Base-by-base conservation (phyloP, 2,329 filamentous ascomycete genomes). In the Pseudogymnoascus sp. region DNA sequence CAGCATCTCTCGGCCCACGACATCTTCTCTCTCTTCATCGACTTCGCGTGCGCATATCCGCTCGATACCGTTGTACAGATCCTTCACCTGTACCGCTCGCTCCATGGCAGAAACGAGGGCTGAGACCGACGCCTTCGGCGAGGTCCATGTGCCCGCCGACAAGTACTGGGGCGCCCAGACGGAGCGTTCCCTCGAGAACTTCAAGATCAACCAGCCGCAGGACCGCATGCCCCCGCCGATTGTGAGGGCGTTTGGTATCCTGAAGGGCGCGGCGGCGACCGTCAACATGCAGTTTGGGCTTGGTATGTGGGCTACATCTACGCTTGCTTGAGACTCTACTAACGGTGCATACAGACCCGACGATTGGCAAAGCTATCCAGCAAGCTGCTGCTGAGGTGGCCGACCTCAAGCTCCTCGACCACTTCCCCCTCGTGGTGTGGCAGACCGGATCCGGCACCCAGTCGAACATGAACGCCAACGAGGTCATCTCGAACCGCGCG, bases 91-190 rank as follows among this genome's bases (percentile, higher is more conserved):
- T 64, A 70, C 72, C 26, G 35, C 71, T 65, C 68, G 67, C 67
- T 72, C 28, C 46, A 75, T 75, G 73, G 75, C 79, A 68, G 77
- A 72, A 67, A 89, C 87, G 68, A 87, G 95, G 78, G 91, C 89
- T 73, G 95, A 99, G 81, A 95, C 86, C 78, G 95, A 99, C 82
- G 95, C 95, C 78, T 98, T 98, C 82, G 95, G 95, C 79, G 92
- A 96, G 81, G 86, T 99, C 77, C 87, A 96, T 82, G 93, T 98
- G 70, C 84, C 89, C 43, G 84, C 84, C 68, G 91, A 96, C 85
- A 93, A 89, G 82, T 99, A 99, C 84, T 99, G 95, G 93, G 95
- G 95, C 74, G 93, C 93, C 66, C 93, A 97, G 84, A 97, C 93
- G 62, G 89, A 97, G 84, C 89, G 93, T 70, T 98, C 93, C 61